phyloP scores from a whole-genome alignment of 352 stramenopile genomes.

The Pythium volutum region DNA sequence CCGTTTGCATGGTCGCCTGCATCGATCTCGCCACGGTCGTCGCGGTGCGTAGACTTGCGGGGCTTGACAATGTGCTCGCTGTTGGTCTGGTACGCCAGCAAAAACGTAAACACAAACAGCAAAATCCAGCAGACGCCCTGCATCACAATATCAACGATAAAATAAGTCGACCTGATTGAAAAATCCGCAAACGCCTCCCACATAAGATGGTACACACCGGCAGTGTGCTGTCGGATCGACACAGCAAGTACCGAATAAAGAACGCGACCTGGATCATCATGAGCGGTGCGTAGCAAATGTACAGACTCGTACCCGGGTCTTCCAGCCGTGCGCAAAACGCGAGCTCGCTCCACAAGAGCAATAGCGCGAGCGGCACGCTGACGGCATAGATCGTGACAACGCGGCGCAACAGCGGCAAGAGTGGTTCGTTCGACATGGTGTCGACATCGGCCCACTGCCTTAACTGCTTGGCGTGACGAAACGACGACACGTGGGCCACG shows the following conservation, averaged over 20 bases:
- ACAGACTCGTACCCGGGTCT: constrained; percentile 54
- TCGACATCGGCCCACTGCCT: constrained; percentile 77
- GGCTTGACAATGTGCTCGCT: constrained; percentile 27
- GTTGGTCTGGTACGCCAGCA: constrained; percentile 77
- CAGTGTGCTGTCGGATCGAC: constrained; percentile 68
- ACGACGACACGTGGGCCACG: constrained; percentile 55
- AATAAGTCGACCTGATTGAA: background rate
- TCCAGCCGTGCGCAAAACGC: constrained; percentile 76
- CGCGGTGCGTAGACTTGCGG: background rate
- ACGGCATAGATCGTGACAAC: constrained; percentile 78
- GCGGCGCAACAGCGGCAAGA: constrained; percentile 68
- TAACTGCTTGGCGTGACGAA: constrained; percentile 63
- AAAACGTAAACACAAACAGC: constrained; percentile 73
- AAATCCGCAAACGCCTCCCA: background rate
- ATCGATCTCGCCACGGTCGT: background rate
- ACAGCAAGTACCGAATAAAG: constrained; percentile 79
- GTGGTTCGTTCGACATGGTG: constrained; percentile 76
- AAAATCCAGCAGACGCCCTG: constrained; percentile 79
- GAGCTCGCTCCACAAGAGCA: constrained; percentile 81
- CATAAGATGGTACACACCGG: constrained; percentile 37
- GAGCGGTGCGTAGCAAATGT: constrained; percentile 75
- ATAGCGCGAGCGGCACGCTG: constrained; percentile 58
- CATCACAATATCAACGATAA: constrained; percentile 7
- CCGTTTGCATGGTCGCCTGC: background rate
- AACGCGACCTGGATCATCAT: constrained; percentile 83